Base-by-base conservation (phyloP, 2,329 filamentous ascomycete species). In the Xylariaceae sp. region DNA sequence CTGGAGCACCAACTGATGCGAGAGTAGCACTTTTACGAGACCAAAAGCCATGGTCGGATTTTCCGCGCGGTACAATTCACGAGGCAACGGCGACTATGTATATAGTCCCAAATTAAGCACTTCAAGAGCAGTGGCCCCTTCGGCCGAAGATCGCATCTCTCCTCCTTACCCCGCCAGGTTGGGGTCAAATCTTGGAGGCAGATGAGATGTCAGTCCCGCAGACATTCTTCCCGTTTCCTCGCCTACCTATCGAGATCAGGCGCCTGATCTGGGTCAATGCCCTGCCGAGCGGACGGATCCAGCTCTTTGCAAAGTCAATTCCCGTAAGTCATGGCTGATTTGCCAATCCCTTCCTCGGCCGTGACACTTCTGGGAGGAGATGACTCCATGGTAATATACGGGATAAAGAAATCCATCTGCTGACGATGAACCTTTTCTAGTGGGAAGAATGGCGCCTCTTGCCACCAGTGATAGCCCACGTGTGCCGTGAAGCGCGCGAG, bases 381-480 rank as follows among this genome's bases (percentile, higher is more conserved):
- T n/a, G n/a, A n/a, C n/a, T n/a, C n/a, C n/a, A n/a, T n/a, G n/a
- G n/a, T n/a, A n/a, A n/a, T n/a, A n/a, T n/a, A n/a, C n/a, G n/a
- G n/a, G n/a, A n/a, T n/a, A n/a, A n/a, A n/a, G n/a, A n/a, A n/a
- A n/a, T n/a, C n/a, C n/a, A n/a, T n/a, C n/a, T n/a, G n/a, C 22
- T 24, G 22, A 24, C n/a, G n/a, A 24, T n/a, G n/a, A n/a, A n/a
- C n/a, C n/a, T n/a, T n/a, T n/a, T n/a, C n/a, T n/a, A n/a, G n/a
- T 52, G 50, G 50, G 46, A 50, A 37, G 45, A 44, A 31, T 52
- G 50, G 50, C 47, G 47, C 13, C 35, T 52, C 3, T 29, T 38
- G 17, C 44, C 50, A 17, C 50, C 50, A 10, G 23, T 39, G 10
- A 40, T 49, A 31, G 42, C 50, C 9, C 46, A 42, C 12, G 48